phyloP scores from a whole-genome alignment of 2,329 filamentous ascomycete species.

The Neofusicoccum laricinum region DNA sequence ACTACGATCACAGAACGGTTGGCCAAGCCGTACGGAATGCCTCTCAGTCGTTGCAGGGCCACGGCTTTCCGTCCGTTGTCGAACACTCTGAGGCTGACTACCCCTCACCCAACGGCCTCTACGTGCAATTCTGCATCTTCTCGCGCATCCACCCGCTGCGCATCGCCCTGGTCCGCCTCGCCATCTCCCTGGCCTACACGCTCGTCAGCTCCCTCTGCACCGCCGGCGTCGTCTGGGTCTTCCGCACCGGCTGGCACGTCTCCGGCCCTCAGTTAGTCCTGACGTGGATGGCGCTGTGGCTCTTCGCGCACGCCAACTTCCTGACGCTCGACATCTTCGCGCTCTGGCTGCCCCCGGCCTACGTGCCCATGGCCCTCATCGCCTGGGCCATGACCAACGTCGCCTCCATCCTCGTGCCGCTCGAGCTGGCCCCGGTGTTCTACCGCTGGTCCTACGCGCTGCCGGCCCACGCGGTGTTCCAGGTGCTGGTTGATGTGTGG shows the following conservation, averaged over 20 bases:
- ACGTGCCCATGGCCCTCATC: slow-evolving; percentile 45
- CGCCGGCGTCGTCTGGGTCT: slow-evolving; percentile 45
- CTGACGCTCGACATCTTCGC: slow-evolving; percentile 45
- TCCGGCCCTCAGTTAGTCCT: slow-evolving; percentile 40
- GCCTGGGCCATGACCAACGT: slow-evolving; percentile 47
- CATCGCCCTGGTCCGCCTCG: slow-evolving; percentile 28
- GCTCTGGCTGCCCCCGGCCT: slow-evolving; percentile 38
- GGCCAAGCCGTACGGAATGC: slow-evolving; percentile 23
- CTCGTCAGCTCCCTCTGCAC: slow-evolving; percentile 42
- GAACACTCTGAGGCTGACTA: slow-evolving; percentile 29
- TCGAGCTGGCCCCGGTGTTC: slow-evolving; percentile 43
- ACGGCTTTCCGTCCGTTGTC: slow-evolving; percentile 23
- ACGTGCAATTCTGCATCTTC: slow-evolving; percentile 20
- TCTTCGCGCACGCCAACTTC: slow-evolving; percentile 46
- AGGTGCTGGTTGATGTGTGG: slow-evolving; percentile 45
- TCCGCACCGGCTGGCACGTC: slow-evolving; percentile 41
- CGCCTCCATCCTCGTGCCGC: slow-evolving; percentile 41
- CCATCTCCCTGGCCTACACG: slow-evolving; percentile 38
- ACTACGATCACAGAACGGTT: slow-evolving; percentile 29
- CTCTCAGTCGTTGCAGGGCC: slow-evolving; percentile 23
- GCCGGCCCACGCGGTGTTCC: slow-evolving; percentile 42
- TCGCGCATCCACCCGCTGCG: slow-evolving; percentile 17
- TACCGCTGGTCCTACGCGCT: slow-evolving; percentile 41
- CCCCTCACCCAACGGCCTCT: slow-evolving; percentile 28
- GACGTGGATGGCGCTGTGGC: slow-evolving; percentile 45